Evolutionary conservation across 148 eudicot species (phyloP), one percentile per base, ranked within the genome.

Genomic region (Chenopodium album): DNA sequence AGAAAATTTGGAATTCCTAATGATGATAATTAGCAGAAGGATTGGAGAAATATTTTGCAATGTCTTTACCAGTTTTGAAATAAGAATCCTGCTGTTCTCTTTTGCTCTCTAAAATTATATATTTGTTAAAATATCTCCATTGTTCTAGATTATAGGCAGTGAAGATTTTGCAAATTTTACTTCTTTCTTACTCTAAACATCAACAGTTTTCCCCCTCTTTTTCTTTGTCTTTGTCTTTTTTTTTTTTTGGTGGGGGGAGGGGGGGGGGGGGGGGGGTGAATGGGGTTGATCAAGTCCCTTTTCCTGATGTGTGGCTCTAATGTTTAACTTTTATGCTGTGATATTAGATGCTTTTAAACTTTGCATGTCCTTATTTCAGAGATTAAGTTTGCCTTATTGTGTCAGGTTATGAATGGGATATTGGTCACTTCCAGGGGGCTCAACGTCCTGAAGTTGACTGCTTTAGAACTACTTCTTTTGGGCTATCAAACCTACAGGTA

Each of bases 331-430:
- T 41, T 76, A 52, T 23, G 9, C 47, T 44, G 4, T 23, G 69
- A 16, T 6, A 9, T 34, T 34, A 9, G 28, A 54, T 71, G 56
- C 71, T 71, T 60, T 73, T 17, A 14, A 32, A n/a, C 14, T 48
- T 67, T 9, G 19, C 23, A 66, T 74, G 32, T 60, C 28, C 54
- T 23, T 59, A 56, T 65, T 60, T n/a, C 32, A 5, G 77, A 62
- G 34, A 37, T 71, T 56, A 77, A 34, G 46, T 76, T 41, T 76
- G 46, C 32, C 50, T 76, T 63, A 77, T 75, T 67, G 34, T 70
- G 76, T 78, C 88, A 95, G 98, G 98, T 81, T 95, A 95, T 89
- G 99, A 95, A 86, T 93, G 99, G 98, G 99, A 95, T 80, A 88
- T 95, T 79, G 99, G 99, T 72, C 99, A 95, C 72, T 95, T 95